phyloP scores from a whole-genome alignment of 495 filamentous ascomycete genomes.

The Penicillium roqueforti region DNA sequence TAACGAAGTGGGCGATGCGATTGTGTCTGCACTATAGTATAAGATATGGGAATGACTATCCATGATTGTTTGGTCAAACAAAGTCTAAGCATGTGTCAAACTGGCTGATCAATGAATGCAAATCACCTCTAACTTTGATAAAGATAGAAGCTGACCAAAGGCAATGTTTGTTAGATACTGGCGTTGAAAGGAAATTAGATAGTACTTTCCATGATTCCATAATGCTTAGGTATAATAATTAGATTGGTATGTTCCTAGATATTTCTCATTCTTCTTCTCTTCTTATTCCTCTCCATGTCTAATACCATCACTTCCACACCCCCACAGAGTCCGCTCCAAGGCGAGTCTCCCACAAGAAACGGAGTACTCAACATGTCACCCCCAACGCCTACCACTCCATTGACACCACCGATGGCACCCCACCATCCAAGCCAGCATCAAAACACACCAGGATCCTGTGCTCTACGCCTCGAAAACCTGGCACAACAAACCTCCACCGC shows the following conservation, averaged over 20 bases:
- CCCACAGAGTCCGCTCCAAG: background rate
- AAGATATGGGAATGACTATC: background rate
- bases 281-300: background rate
- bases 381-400: background rate
- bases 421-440: background rate
- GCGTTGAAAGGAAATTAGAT: background rate
- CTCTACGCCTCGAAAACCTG: slow-evolving; percentile 22
- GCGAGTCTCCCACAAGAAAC: background rate
- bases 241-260: background rate
- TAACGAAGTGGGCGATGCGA: slow-evolving; percentile 75
- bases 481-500: slow-evolving; percentile 6
- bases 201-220: background rate
- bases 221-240: background rate
- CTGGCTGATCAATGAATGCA: background rate
- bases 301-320: background rate
- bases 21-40: slow-evolving; percentile 65
- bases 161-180: slow-evolving; percentile 1
- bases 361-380: background rate
- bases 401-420: background rate
- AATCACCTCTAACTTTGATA: background rate
- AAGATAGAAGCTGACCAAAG: background rate
- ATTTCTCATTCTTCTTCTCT: background rate
- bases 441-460: background rate
- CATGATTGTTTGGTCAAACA: background rate
- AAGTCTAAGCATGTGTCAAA: background rate